These are phyloP conservation scores for Plenodomus lindquistii DNA, from an alignment of 2,329 filamentous ascomycete genomes.

Conservation along the genomic window DNA sequence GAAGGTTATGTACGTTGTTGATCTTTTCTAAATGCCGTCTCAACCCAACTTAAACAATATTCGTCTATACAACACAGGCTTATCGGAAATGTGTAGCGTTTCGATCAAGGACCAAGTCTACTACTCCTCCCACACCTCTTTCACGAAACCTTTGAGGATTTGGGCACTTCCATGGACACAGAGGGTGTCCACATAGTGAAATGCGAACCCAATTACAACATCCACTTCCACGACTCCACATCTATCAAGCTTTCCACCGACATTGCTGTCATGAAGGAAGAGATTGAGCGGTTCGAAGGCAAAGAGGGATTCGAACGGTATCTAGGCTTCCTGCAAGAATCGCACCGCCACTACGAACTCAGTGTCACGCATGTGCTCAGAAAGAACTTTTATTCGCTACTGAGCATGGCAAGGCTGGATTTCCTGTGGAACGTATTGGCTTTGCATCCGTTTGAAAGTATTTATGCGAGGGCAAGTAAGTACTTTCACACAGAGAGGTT, in stretches of 20 bases:
- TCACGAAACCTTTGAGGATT: conserved; percentile 68
- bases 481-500: conserved; percentile 74
- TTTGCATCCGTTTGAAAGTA: conserved; percentile 72
- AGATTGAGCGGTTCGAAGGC: conserved; percentile 75
- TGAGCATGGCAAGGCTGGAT: conserved; percentile 60
- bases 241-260: conserved; percentile 69
- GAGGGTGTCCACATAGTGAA: conserved; percentile 71
- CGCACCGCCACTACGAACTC: conserved; percentile 71
- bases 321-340: conserved; percentile 67
- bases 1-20: conserved; percentile 56
- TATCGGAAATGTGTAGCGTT: conserved; percentile 51
- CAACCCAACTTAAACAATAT: not conserved
- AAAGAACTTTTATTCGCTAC: conserved; percentile 66
- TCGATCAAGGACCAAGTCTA: conserved; percentile 77
- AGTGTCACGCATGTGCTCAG: conserved; percentile 67
- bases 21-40: not conserved
- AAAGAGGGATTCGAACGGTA: conserved; percentile 72
- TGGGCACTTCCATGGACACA: conserved; percentile 66
- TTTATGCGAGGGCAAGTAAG: conserved; percentile 65
- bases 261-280: conserved; percentile 68
- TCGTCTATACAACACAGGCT: not conserved
- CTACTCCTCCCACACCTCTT: conserved; percentile 73
- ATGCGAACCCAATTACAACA: conserved; percentile 75
- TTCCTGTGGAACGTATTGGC: conserved; percentile 63
- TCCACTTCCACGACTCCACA: conserved; percentile 72